These are phyloP conservation scores for Stipa capillata DNA, from an alignment of 176 grass and related monocot species.

Conservation along the genomic window DNA sequence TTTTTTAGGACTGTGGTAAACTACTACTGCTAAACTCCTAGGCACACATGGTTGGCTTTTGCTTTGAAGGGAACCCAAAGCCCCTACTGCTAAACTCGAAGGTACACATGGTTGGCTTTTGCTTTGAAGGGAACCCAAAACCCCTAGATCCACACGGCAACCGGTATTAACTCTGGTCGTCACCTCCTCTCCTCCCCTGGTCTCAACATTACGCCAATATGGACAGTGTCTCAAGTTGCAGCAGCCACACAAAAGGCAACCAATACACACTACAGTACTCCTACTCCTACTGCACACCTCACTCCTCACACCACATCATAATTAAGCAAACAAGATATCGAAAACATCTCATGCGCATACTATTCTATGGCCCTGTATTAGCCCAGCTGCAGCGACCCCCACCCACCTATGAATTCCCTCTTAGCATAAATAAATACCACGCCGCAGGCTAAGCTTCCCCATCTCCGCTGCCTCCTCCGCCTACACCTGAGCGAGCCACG, in stretches of 20 bases:
- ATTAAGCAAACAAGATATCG: no score
- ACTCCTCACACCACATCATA: no score
- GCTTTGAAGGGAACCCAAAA: not conserved
- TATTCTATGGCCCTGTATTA: not conserved
- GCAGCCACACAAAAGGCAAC: no score
- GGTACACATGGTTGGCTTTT: no score
- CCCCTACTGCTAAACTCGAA: no score
- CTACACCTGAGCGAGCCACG: not conserved
- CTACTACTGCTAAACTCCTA: no score
- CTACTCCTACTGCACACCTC: no score
- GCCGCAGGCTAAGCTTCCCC: not conserved
- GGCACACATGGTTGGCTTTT: no score
- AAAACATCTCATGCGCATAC: no score
- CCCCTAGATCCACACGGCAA: not conserved
- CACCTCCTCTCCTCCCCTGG: not conserved
- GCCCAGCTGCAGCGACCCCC: no score
- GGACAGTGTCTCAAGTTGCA: not conserved
- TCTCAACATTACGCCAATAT: not conserved
- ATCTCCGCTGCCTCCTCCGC: not conserved
- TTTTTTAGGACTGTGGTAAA: no score
- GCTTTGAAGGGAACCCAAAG: not conserved
- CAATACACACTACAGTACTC: no score
- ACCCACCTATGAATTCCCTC: slow-evolving; percentile 10
- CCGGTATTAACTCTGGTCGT: not conserved
- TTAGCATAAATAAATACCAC: slow-evolving; percentile 17